Base-by-base conservation (phyloP, 257 asterid species). In the Penstemon eatonii region DNA sequence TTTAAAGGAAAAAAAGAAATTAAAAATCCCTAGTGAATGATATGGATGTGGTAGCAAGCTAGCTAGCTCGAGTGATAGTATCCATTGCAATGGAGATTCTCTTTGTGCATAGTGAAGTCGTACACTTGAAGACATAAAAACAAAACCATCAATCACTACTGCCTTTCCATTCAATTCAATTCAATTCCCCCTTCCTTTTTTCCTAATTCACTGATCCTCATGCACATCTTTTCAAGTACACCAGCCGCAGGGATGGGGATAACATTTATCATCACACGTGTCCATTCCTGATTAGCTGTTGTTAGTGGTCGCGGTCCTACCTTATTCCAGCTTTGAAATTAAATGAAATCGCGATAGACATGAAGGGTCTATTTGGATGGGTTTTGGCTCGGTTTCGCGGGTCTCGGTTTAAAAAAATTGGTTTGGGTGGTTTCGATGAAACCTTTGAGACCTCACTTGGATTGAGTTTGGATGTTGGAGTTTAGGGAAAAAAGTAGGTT, bases 111-210 rank as follows among this genome's bases (percentile, higher is more conserved):
- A 5, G 56, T 68, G 12, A 15, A 56, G 54, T 56, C 25, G 46
- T 15, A 11, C 18, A 44, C 69, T 69, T 18, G 58, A 52, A 7
- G 61, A 59, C 80, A 65, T 73, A 36, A 70, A 42, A 63, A 65
- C 76, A 70, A 59, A 55, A 53, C 38, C 66, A 59, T 75, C 79
- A 64, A 60, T 71, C 66, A 13, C 38, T 41, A 68, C 33, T 62
- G 25, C 59, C 5, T 40, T 47, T 56, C 57, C 4, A n/a, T 5
- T 46, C 7, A 13, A 25, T 0, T 52, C 52, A 5, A 4, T 15
- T 44, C 52, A 37, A 37, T 36, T 42, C 39, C 18, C 11, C 36
- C 5, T 19, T 36, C 39, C 59, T 51, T 65, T 13, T 13, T 13
- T 33, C 15, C 2, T 25, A 25, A 25, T 25, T 25, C 33, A 25